Evolutionary conservation across 805 yeast genomes (phyloP).

Genomic region (Candida krabiensis): DNA sequence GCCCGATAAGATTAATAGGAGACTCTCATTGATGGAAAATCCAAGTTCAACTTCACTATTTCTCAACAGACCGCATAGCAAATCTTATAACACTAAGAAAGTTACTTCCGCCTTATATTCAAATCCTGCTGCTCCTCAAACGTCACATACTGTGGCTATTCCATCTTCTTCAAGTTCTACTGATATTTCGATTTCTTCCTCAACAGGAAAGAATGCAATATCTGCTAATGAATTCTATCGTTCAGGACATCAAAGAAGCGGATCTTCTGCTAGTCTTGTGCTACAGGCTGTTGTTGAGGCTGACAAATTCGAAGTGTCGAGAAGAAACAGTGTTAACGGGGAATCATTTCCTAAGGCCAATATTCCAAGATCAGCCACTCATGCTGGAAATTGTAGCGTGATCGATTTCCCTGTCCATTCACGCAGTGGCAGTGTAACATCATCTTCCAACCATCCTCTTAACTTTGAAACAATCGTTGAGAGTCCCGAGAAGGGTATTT

Average conservation of each 20-base stretch:
- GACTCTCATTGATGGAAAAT: slow-evolving; percentile 46
- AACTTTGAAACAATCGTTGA: slow-evolving; percentile 47
- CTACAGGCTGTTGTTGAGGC: slow-evolving; percentile 75
- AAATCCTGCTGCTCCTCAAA: slow-evolving; percentile 66
- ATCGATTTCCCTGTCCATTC: slow-evolving; percentile 11
- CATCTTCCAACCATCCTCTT: slow-evolving; percentile 8
- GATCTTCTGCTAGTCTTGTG: slow-evolving; percentile 63
- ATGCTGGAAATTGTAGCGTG: slow-evolving; percentile 9
- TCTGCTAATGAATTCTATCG: slow-evolving; percentile 13
- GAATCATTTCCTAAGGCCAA: slow-evolving; percentile 17
- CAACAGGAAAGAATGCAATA: slow-evolving; percentile 11
- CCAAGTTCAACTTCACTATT: slow-evolving; percentile 42
- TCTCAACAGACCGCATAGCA: slow-evolving; percentile 32
- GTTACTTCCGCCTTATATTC: slow-evolving; percentile 40
- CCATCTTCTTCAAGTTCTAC: slow-evolving; percentile 27
- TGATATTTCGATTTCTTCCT: slow-evolving; percentile 23
- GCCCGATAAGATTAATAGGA: slow-evolving; percentile 30
- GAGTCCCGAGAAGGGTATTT: slow-evolving; percentile 34
- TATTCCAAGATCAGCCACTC: slow-evolving; percentile 36
- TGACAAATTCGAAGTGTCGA: slow-evolving; percentile 38
- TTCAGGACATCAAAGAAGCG: slow-evolving; percentile 26
- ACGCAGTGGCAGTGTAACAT: slow-evolving; percentile 17
- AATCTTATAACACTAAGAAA: slow-evolving; percentile 41
- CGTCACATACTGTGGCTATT: slow-evolving; percentile 43
- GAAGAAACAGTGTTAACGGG: slow-evolving; percentile 32